These are phyloP conservation scores for Aspergillus neoniger DNA, from an alignment of 2,329 filamentous ascomycete genomes.

Conservation along the genomic window DNA sequence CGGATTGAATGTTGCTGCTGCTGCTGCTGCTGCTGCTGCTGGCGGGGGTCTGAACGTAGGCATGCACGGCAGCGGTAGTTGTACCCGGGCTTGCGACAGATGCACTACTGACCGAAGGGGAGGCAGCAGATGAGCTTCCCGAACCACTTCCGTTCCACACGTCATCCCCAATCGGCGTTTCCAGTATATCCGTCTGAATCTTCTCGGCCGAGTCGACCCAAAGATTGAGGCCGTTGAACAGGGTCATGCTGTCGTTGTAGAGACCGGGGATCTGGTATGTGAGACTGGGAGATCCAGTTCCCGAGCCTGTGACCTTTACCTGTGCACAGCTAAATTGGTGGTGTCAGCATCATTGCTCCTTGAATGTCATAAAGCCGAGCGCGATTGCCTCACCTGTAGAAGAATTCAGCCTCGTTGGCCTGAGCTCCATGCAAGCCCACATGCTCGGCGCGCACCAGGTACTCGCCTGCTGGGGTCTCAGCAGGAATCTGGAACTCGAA, in stretches of 20 bases:
- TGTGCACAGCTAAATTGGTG: conserved; percentile 34
- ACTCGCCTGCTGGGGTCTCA: conserved; percentile 49
- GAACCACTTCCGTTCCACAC: conserved; percentile 13
- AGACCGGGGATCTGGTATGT: conserved; percentile 21
- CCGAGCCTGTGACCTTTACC: conserved; percentile 48
- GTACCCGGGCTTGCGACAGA: background rate
- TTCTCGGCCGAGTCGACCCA: conserved; percentile 16
- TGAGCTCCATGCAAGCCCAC: conserved; percentile 51
- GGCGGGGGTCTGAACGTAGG: background rate
- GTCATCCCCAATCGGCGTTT: conserved; percentile 19
- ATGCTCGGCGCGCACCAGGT: conserved; percentile 54
- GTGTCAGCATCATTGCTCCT: background rate
- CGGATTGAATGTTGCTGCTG: no score
- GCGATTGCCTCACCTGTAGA: conserved; percentile 42
- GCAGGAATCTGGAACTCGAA: conserved; percentile 44
- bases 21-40: background rate
- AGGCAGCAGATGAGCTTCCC: background rate
- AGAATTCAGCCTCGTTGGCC: conserved; percentile 47
- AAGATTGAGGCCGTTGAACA: conserved; percentile 23
- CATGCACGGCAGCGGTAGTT: background rate
- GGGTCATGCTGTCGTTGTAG: conserved; percentile 22
- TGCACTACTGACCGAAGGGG: background rate
- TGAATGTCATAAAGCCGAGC: background rate
- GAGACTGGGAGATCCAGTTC: conserved; percentile 26
- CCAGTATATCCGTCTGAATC: conserved; percentile 14